Base-by-base conservation (phyloP, 148 eudicot genomes). In the Suaeda aralocaspica region DNA sequence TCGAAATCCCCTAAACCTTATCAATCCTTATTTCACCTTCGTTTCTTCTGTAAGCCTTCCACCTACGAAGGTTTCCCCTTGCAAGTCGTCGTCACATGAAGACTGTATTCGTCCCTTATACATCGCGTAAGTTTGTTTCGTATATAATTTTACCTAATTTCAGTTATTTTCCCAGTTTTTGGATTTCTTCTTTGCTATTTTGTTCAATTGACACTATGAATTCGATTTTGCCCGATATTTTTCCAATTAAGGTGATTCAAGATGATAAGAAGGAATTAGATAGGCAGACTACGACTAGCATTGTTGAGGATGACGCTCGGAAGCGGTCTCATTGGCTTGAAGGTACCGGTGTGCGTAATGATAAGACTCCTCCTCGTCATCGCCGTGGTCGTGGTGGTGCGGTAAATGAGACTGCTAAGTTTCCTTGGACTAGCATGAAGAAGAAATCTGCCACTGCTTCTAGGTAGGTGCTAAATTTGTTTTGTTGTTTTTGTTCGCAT, bases 251-350 rank as follows among this genome's bases (percentile, higher is more conserved):
- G 72, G 71, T 76, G 8, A 86, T 93, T 72, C 82, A 76, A 75
- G 92, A 93, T 49, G 95, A 90, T 49, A 82, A 80, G 80, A 81
- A 49, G 79, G 81, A 59, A 42, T 30, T 72, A 66, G 77, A 79
- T 50, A 85, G 87, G 79, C 91, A 86, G 67, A 77, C 91, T 5
- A 82, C 84, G 64, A 75, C 88, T 1, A 86, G 88, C 63, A 74
- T 88, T 71, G 86, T 92, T 22, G 96, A 88, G 69, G 90, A 51
- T 55, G 70, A 83, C 55, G 81, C 61, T 26, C 77, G 78, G 69
- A 75, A 74, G 83, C 84, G 72, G 75, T 83, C 94, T 4, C 98
- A 92, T 79, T 92, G 98, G 98, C 86, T 92, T 10, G 96, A 92
- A 28, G 79, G 61, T 34, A 76, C 63, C 19, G 72, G 81, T 2